Percentiles rank a stretch among this genome's conserved stretches.
phyloP scores from a whole-genome alignment of 371 early-diverging fungal species.

The Mucor sp. region DNA sequence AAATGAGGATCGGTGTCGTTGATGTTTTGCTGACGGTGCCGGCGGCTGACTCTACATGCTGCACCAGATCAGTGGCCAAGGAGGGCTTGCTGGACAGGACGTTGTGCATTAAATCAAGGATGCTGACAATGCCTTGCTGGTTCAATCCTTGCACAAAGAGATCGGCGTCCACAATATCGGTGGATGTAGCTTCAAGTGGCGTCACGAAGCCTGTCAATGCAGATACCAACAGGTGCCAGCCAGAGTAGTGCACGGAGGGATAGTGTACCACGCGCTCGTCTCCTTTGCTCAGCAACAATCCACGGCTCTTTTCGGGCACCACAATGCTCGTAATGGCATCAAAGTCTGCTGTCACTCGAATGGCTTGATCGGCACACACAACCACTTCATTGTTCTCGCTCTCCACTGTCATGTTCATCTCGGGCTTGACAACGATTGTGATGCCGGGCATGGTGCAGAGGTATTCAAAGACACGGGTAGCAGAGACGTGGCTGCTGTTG shows the following conservation, averaged over 20 bases:
- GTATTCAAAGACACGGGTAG: constrained; percentile 32
- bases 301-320: constrained; percentile 24
- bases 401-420: constrained; percentile 5
- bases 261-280: constrained; percentile 32
- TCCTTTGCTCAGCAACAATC: constrained; percentile 17
- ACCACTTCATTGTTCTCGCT: constrained; percentile 11
- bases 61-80: constrained; percentile 21
- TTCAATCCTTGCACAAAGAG: constrained; percentile 20
- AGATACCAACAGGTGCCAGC: constrained; percentile 38
- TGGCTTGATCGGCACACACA: constrained; percentile 10
- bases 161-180: constrained; percentile 26
- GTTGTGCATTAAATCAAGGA: constrained; percentile 32
- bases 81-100: constrained; percentile 24
- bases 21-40: background rate
- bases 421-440: constrained; percentile 23
- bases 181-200: background rate
- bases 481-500: constrained; percentile 10
- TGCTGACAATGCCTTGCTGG: constrained; percentile 21
- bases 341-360: constrained; percentile 18
- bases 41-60: constrained; percentile 30
- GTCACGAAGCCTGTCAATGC: constrained; percentile 27
- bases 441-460: constrained; percentile 23
- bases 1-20: constrained; percentile 24
- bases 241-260: constrained; percentile 19
- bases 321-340: constrained; percentile 10